Base-by-base conservation (phyloP, 2,329 filamentous ascomycete species). In the Neophaeococcomyces aloes region DNA sequence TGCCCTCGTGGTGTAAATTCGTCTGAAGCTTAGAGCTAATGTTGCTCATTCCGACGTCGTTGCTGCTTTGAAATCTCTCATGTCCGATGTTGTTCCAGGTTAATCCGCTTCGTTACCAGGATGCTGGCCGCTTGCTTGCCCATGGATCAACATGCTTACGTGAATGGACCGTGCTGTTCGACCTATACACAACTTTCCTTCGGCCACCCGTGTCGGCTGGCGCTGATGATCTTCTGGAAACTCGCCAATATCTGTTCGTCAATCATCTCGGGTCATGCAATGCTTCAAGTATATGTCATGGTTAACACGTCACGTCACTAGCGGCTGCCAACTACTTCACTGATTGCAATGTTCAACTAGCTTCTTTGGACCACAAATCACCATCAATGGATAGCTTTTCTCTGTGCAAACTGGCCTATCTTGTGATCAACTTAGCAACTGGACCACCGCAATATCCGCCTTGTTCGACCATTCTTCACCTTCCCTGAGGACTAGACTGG, bases 1-100 rank as follows among this genome's bases (percentile, higher is more conserved):
- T 38, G 35, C 35, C 35, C 18, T 14, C 6, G 18, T 7, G 35
- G 18, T 38, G 33, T 23, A 38, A 23, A 8, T 13, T 38, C 35
- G 35, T 25, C 11, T 25, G 30, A 33, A 27, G 19, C 11, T 27
- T 38, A n/a, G 35, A 38, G 35, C 19, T 38, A 27, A 38, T 38
- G 35, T 38, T 8, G 18, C 19, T 27, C 17, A 38, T 17, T 25
- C 7, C 21, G 35, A 23, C 35, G 23, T 27, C 23, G 23, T 27
- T 23, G 7, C 19, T n/a, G 25, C 19, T 38, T 38, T 13, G 14
- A 36, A 13, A 21, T 36, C 18, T 15, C 18, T 23, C 21, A 3
- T 7, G 14, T 19, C 14, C 17, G 35, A 38, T n/a, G n/a, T 13
- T 25, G 17, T n/a, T n/a, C 7, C 35, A 23, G n/a, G 7, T 19